Base-by-base conservation (phyloP, 441 rosid genomes). In the Dalechampia spathulata region DNA sequence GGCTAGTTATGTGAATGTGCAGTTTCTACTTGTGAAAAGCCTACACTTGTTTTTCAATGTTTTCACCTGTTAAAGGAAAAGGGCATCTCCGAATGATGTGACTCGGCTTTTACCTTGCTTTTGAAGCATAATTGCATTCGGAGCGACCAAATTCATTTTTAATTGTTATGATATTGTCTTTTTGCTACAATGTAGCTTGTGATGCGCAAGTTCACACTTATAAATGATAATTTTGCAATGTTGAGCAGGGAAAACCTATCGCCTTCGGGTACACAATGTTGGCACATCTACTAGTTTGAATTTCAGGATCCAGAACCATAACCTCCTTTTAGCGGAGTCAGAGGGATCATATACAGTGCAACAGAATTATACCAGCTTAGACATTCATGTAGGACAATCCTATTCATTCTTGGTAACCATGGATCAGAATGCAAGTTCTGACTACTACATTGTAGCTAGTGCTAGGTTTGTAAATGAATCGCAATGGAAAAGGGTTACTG, bases 391-490 rank as follows among this genome's bases (percentile, higher is more conserved):
- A 26, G 99, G 97, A 5, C 99, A 93, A 52, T 76, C 99, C 16
- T 93, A 70, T 70, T 85, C 97, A 0, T 93, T 93, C 60, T 73
- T 93, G 70, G 78, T 93, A 32, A 87, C 95, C 23, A 93, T 78
- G 86, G 96, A 92, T 72, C 97, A 92, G 71, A 92, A 92, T 37
- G 95, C 97, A 19, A 89, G 95, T 62, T 20, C 79, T 20, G 97
- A 92, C 71, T 92, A 92, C 83, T 92, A 92, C 76, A 83, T 92
- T 74, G 96, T 86, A 16, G 99, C 97, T 7, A 92, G 97, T 27
- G 95, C 99, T 14, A 77, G 99, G 50, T 71, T 89, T 63, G 96
- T 87, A 47, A 93, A 93, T 62, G 93, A 83, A 74, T 68, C 96
- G 10, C 74, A 28, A 27, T 93, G 99, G 97, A 73, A 78, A 73